Conservation (phyloP, 106 monocot genomes). For the Alisma plantagoaquatica region DNA sequence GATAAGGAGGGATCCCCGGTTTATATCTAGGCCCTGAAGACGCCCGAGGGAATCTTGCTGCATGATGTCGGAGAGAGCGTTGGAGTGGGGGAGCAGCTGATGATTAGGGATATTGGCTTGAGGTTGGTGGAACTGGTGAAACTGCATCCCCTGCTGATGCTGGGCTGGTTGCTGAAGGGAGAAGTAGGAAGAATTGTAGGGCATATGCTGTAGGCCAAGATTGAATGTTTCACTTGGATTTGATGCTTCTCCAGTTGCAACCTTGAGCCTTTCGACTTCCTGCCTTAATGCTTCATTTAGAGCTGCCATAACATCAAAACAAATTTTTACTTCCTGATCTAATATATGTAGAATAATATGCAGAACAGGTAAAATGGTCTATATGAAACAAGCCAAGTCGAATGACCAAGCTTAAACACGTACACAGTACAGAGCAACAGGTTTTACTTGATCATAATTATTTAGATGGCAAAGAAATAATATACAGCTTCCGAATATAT, state of each 20-base stretch:
- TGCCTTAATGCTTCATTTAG: constrained; percentile 85
- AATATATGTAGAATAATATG: too few species aligned
- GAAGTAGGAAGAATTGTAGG: constrained; percentile 29
- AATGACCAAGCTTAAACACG: too few species aligned
- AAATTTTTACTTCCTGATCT: too few species aligned
- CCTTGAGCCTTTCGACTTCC: constrained; percentile 74
- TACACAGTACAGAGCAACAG: too few species aligned
- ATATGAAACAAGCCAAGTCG: too few species aligned
- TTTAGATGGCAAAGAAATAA: too few species aligned
- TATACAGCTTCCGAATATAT: too few species aligned
- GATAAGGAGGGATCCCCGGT: constrained; percentile 33
- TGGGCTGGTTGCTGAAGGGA: constrained; percentile 21
- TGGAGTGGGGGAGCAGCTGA: constrained; percentile 27
- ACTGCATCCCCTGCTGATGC: constrained; percentile 22
- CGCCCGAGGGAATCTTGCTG: constrained; percentile 65
- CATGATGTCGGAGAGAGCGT: constrained; percentile 38
- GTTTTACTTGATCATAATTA: too few species aligned
- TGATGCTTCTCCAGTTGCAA: constrained; percentile 65
- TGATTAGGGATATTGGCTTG: constrained; percentile 19
- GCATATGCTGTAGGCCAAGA: constrained; percentile 29
- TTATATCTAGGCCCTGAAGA: constrained; percentile 64
- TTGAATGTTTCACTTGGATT: constrained; percentile 30
- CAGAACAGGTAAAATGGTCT: too few species aligned
- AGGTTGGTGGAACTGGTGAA: constrained; percentile 21
- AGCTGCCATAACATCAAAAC: constrained; percentile 35